Percentiles rank a stretch among this genome's conserved stretches.
These are phyloP conservation scores for Floccularia luteovirens DNA, from an alignment of 768 basidiomycete genomes.

Conservation along the genomic window DNA sequence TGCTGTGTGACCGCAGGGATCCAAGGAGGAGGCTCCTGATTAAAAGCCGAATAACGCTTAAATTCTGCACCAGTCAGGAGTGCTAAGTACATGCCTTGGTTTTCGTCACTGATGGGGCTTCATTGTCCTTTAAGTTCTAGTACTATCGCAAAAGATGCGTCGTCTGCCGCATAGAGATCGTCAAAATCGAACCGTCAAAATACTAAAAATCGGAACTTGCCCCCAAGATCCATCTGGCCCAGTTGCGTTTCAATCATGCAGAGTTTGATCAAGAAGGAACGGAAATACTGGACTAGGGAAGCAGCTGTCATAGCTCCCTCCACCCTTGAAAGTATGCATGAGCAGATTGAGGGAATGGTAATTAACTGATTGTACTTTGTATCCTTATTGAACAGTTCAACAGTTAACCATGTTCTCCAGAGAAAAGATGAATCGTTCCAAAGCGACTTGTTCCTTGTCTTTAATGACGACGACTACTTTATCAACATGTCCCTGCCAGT, in stretches of 20 bases:
- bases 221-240: constrained; percentile 46
- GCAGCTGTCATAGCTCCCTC: constrained; percentile 60
- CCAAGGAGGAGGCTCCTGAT: constrained; percentile 70
- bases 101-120: constrained; percentile 41
- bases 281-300: constrained; percentile 68
- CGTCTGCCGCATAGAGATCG: constrained; percentile 28
- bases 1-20: constrained; percentile 65
- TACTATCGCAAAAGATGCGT: constrained; percentile 76
- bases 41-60: neutral
- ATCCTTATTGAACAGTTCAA: constrained; percentile 65
- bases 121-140: constrained; percentile 71
- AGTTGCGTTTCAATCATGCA: constrained; percentile 71
- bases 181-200: neutral
- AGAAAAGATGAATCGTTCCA: constrained; percentile 90
- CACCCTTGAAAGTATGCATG: constrained; percentile 35
- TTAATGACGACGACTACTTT: constrained; percentile 84
- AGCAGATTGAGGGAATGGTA: neutral
- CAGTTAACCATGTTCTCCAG: constrained; percentile 74
- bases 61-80: neutral
- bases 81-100: constrained; percentile 28
- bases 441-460: constrained; percentile 64
- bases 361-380: constrained; percentile 35
- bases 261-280: constrained; percentile 78
- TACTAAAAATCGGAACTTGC: constrained; percentile 21
- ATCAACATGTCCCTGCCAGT: constrained; percentile 61